Evolutionary conservation across 2,329 filamentous ascomycete species (phyloP).

Genomic region (Ascomycota sp.): DNA sequence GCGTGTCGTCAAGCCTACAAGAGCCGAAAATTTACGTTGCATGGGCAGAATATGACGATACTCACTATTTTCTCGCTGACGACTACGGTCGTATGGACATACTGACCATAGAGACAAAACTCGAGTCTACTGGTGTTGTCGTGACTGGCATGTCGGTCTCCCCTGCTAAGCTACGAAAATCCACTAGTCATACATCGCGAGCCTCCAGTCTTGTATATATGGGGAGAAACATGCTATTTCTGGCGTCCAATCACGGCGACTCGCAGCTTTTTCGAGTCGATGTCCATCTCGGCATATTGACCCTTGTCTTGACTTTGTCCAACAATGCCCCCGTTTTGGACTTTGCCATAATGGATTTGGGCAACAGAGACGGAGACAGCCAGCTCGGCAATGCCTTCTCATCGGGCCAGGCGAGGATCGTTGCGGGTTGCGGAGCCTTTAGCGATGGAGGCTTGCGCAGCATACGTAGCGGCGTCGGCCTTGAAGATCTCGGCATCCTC

Average conservation of each 20-base stretch:
- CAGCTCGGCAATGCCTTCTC: conserved; percentile 73
- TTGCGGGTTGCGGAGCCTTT: conserved; percentile 80
- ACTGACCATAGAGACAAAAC: conserved; percentile 52
- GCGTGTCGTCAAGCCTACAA: conserved; percentile 41
- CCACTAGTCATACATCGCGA: conserved; percentile 36
- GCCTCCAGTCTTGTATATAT: conserved; percentile 66
- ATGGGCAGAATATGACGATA: conserved; percentile 69
- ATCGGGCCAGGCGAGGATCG: conserved; percentile 80
- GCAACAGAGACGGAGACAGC: conserved; percentile 57
- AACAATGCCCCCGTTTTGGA: conserved; percentile 89
- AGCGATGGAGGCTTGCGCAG: conserved; percentile 76
- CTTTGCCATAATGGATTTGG: conserved; percentile 92
- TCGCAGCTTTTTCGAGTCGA: conserved; percentile 57
- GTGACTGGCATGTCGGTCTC: conserved; percentile 56
- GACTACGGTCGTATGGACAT: conserved; percentile 76
- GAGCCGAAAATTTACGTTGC: conserved; percentile 76
- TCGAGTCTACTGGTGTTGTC: conserved; percentile 42
- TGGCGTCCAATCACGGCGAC: conserved; percentile 85
- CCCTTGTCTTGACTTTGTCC: conserved; percentile 43
- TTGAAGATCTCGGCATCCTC: conserved; percentile 70
- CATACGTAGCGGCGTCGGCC: conserved; percentile 79
- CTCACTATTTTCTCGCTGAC: conserved; percentile 73
- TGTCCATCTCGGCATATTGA: conserved; percentile 22
- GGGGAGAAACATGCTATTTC: conserved; percentile 51
- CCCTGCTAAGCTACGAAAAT: conserved; percentile 10